Evolutionary conservation across 345 rosid species (phyloP).

Genomic region (Salix udensis): DNA sequence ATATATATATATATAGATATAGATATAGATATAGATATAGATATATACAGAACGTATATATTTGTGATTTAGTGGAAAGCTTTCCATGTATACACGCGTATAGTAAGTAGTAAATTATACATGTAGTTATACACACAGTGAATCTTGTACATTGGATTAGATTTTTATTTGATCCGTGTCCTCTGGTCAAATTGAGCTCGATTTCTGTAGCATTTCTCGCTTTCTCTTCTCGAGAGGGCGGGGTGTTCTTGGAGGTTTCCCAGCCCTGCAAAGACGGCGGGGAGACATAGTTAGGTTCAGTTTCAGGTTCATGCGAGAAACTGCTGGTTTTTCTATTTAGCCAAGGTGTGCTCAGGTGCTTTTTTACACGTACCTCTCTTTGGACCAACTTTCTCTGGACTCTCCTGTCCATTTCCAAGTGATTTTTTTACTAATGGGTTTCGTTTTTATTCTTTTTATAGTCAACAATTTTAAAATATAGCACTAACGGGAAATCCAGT

Average conservation of each 20-base stretch:
- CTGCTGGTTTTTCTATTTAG: not conserved
- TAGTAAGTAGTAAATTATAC: too few species aligned
- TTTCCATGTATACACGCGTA: too few species aligned
- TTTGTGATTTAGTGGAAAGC: too few species aligned
- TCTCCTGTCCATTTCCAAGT: not conserved
- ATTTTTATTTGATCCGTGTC: too few species aligned
- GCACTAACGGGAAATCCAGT: not conserved
- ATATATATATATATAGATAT: too few species aligned
- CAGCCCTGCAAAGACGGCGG: slow-evolving; percentile 25
- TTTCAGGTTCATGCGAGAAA: not conserved
- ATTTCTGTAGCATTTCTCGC: too few species aligned
- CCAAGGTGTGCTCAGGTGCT: slow-evolving; percentile 9
- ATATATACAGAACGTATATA: too few species aligned
- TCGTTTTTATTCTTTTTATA: not conserved
- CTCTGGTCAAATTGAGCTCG: too few species aligned
- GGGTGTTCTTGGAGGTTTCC: not conserved
- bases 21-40: too few species aligned
- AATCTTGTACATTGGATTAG: too few species aligned
- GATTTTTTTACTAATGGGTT: not conserved
- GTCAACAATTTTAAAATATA: not conserved
- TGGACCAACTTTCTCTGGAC: not conserved
- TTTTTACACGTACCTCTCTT: not conserved
- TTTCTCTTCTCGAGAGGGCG: not conserved
- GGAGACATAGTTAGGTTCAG: not conserved
- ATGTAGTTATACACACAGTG: too few species aligned